phyloP scores from a whole-genome alignment of 441 rosid species.

The Erodium moschatum region DNA sequence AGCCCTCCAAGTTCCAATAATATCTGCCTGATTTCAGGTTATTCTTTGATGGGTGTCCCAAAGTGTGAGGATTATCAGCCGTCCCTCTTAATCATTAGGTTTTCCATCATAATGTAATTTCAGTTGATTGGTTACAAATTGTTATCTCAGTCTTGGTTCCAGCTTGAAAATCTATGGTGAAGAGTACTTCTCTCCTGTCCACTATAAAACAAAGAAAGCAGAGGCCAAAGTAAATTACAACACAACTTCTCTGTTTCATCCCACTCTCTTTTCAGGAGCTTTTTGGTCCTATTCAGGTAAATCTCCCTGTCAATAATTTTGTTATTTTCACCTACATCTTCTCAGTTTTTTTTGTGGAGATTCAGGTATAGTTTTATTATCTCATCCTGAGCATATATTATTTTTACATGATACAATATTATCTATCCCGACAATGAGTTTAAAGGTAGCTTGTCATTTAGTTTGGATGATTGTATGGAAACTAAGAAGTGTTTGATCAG shows the following conservation, averaged over 20 bases:
- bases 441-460: background rate
- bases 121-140: background rate
- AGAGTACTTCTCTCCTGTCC: conserved; percentile 9
- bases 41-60: background rate
- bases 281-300: background rate
- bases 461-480: too few species aligned
- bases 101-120: background rate
- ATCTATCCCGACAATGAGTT: background rate
- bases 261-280: background rate
- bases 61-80: conserved; percentile 3
- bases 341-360: background rate
- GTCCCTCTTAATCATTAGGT: background rate
- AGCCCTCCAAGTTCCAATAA: conserved; percentile 4
- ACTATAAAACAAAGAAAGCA: conserved; percentile 2
- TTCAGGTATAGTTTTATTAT: background rate
- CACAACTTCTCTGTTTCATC: background rate
- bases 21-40: background rate
- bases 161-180: background rate
- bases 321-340: background rate
- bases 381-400: background rate
- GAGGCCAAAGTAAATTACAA: background rate
- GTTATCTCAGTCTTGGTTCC: background rate
- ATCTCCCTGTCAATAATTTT: background rate
- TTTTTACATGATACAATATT: background rate
- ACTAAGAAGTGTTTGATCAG: too few species aligned